Evolutionary conservation across 2,329 filamentous ascomycete species (phyloP).

Genomic region (Cryphonectria radicalis): DNA sequence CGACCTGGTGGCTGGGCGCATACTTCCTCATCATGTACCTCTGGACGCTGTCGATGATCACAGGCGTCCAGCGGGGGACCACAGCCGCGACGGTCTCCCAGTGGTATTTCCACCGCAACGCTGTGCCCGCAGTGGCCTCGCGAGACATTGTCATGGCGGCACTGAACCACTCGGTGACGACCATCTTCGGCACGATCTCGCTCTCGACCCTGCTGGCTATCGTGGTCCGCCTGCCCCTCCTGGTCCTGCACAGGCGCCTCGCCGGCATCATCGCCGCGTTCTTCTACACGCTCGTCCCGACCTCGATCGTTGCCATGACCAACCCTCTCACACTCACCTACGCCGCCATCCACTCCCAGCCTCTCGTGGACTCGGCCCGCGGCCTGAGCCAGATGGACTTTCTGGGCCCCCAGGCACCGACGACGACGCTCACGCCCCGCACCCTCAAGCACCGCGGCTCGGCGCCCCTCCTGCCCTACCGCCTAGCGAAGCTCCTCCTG

Average conservation of each 20-base stretch:
- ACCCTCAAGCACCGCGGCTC: constrained; percentile 47
- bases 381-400: constrained; percentile 83
- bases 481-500: constrained; percentile 86
- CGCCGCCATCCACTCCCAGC: constrained; percentile 88
- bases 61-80: constrained; percentile 86
- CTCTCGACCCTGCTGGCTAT: constrained; percentile 82
- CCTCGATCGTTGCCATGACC: constrained; percentile 81
- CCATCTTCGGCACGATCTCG: constrained; percentile 90
- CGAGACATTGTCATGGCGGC: constrained; percentile 83
- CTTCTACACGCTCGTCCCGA: constrained; percentile 75
- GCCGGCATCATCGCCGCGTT: constrained; percentile 67
- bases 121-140: constrained; percentile 75
- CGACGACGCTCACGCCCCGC: constrained; percentile 69
- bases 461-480: constrained; percentile 75
- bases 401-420: constrained; percentile 72
- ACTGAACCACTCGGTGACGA: constrained; percentile 78
- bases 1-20: constrained; percentile 93
- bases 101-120: constrained; percentile 97
- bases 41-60: constrained; percentile 88
- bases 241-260: constrained; percentile 77
- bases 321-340: constrained; percentile 93
- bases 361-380: constrained; percentile 75
- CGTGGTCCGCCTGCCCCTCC: constrained; percentile 79
- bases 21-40: constrained; percentile 94
- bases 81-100: constrained; percentile 95